Evolutionary conservation across 192 early-diverging fungal species (phyloP).

Genomic region (Chytriomyces sp.): DNA sequence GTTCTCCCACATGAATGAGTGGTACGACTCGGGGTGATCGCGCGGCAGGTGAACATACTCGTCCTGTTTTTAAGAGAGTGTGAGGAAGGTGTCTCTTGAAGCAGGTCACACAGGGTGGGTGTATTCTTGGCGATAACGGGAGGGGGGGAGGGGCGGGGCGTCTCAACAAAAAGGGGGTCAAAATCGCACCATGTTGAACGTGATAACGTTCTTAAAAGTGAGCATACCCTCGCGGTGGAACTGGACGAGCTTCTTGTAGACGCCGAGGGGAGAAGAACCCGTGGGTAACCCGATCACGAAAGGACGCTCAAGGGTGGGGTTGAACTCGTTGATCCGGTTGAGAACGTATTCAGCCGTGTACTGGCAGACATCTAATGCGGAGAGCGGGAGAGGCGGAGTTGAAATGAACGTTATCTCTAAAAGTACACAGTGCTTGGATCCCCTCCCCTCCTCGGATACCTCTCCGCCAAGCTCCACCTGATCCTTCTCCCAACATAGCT

Average conservation of each 20-base stretch:
- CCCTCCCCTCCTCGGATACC: background rate
- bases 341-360: conserved; percentile 74
- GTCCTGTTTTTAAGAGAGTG: conserved; percentile 42
- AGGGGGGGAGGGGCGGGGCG: background rate
- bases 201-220: conserved; percentile 79
- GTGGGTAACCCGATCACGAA: conserved; percentile 88
- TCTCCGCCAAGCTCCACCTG: background rate
- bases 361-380: background rate
- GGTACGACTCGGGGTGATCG: conserved; percentile 87
- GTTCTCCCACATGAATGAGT: conserved; percentile 90
- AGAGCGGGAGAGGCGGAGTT: background rate
- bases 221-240: conserved; percentile 67
- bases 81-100: background rate
- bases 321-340: conserved; percentile 76
- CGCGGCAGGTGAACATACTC: conserved; percentile 82
- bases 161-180: background rate
- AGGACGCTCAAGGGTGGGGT: conserved; percentile 70
- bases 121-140: background rate
- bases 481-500: background rate
- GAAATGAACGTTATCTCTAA: background rate
- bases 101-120: background rate
- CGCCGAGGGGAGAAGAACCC: conserved; percentile 80
- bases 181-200: conserved; percentile 78
- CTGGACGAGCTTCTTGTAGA: conserved; percentile 78
- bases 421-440: background rate